Base-by-base conservation (phyloP, 75 land plant species). In the Adiantum capillusveneris region DNA sequence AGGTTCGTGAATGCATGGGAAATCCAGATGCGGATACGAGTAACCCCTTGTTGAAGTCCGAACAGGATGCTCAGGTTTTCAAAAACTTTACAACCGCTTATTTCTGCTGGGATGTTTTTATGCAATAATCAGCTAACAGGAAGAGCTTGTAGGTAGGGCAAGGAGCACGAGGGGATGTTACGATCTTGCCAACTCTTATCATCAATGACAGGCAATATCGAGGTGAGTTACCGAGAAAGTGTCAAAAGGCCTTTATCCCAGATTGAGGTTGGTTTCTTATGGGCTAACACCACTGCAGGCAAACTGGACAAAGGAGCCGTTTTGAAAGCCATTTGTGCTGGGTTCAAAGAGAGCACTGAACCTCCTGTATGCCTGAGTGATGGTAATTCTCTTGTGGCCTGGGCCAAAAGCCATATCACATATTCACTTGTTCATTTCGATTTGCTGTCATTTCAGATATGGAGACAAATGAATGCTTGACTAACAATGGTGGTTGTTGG, bases 401-500 rank as follows among this genome's bases (percentile, higher is more conserved):
- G n/a, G n/a, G n/a, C n/a, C n/a, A n/a, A n/a, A n/a, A n/a, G n/a
- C n/a, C n/a, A n/a, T n/a, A n/a, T n/a, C n/a, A n/a, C n/a, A n/a
- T n/a, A n/a, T n/a, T n/a, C n/a, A n/a, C n/a, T n/a, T n/a, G n/a
- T n/a, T n/a, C n/a, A n/a, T n/a, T n/a, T n/a, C n/a, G n/a, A n/a
- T n/a, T n/a, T n/a, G n/a, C n/a, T n/a, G n/a, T n/a, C n/a, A n/a
- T n/a, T n/a, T n/a, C 80, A 91, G 97, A 86, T 58, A 78, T 93
- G 26, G 77, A 93, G 71, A 85, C 98, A 56, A 93, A 93, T 64
- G 98, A 93, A 52, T 93, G 98, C 72, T 58, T 93, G 65, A 77
- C 68, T 29, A 79, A 83, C 55, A 85, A 93, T 73, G 95, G 98
- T 44, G 98, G 98, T 27, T 93, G 98, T 56, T 93, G 98, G 98